Conservation (phyloP, 306 rosid genomes). For the Cucumis cinereus region DNA sequence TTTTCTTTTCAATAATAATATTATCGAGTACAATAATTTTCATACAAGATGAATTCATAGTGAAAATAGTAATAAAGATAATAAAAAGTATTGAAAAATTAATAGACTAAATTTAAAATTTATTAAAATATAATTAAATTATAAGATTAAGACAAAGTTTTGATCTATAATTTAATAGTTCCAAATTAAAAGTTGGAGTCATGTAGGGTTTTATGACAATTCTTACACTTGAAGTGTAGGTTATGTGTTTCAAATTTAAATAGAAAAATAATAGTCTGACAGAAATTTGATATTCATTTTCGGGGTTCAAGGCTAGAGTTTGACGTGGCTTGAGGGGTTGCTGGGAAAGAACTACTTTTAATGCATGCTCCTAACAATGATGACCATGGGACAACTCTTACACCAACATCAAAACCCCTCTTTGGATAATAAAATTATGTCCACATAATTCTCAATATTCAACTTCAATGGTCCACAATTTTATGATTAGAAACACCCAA, state of each 20-base stretch:
- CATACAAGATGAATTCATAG: too few relatives aligned
- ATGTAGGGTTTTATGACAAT: not conserved
- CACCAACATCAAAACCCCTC: not conserved
- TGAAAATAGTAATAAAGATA: too few relatives aligned
- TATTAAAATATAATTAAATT: too few relatives aligned
- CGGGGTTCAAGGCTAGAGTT: not conserved
- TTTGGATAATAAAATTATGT: not conserved
- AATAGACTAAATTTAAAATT: too few relatives aligned
- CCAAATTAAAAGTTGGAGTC: too few relatives aligned
- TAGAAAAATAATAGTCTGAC: not conserved
- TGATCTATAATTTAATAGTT: too few relatives aligned
- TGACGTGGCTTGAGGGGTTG: conserved; percentile 15
- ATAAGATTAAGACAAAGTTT: too few relatives aligned
- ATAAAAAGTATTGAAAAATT: too few relatives aligned
- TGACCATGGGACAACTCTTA: conserved; percentile 5
- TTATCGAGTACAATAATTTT: too few relatives aligned
- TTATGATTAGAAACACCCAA: not conserved
- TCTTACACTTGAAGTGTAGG: not conserved
- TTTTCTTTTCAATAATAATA: too few relatives aligned
- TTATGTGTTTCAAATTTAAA: not conserved
- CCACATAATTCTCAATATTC: conserved; percentile 8
- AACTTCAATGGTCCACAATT: not conserved
- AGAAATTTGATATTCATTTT: not conserved
- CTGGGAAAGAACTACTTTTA: not conserved
- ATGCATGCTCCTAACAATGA: conserved; percentile 9